These are phyloP conservation scores for Carpinus viminea DNA, from an alignment of 306 rosid genomes.

Conservation along the genomic window DNA sequence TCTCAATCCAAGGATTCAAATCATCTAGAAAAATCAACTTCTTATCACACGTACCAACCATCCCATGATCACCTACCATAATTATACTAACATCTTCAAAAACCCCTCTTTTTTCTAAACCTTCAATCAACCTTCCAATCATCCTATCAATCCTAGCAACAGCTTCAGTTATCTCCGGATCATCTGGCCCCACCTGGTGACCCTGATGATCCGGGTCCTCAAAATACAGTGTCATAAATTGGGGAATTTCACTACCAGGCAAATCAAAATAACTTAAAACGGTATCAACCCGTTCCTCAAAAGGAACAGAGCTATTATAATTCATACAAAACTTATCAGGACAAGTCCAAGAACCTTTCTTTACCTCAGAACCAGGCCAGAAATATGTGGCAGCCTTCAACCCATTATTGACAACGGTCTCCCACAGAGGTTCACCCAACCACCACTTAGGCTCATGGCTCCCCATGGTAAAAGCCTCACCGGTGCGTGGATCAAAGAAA, in stretches of 20 bases:
- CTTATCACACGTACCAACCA: constrained; percentile 97
- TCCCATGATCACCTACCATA: constrained; percentile 97
- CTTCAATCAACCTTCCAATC: constrained; percentile 83
- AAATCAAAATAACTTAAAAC: constrained; percentile 66
- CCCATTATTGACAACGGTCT: constrained; percentile 77
- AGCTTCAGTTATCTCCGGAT: constrained; percentile 79
- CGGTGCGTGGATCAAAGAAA: constrained; percentile 73
- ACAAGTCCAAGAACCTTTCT: constrained; percentile 87
- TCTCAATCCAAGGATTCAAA: constrained; percentile 69
- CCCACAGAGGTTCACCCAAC: constrained; percentile 98
- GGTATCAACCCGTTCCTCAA: constrained; percentile 78
- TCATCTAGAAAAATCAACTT: constrained; percentile 76
- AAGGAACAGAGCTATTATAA: constrained; percentile 75
- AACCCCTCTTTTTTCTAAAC: constrained; percentile 76
- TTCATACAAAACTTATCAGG: constrained; percentile 46
- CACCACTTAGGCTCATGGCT: constrained; percentile 95
- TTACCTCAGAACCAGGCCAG: constrained; percentile 99
- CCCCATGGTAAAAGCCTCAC: constrained; percentile 63
- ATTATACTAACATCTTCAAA: constrained; percentile 85
- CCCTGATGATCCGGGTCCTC: constrained; percentile 99
- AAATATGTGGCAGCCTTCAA: constrained; percentile 77
- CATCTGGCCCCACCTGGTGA: constrained; percentile 87
- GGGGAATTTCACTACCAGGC: constrained; percentile 67
- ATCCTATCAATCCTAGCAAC: constrained; percentile 71
- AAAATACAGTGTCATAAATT: constrained; percentile 88